Evolutionary conservation across 176 grass and related monocot species (phyloP).

Genomic region (Thalia dealbata): DNA sequence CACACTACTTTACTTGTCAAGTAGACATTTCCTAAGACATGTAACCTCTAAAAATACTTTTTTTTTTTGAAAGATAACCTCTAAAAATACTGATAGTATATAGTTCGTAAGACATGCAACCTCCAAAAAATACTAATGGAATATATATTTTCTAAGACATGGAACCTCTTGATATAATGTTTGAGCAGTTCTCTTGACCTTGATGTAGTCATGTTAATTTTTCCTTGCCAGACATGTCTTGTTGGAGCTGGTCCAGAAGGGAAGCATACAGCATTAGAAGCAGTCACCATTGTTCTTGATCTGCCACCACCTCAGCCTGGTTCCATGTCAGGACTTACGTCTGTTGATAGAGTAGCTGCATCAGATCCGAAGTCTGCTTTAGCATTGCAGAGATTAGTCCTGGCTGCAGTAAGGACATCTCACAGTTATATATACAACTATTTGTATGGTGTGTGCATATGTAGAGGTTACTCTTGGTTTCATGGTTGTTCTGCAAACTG

Average conservation of each 20-base stretch:
- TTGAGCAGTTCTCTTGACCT: not conserved
- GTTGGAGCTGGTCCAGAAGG: constrained; percentile 98
- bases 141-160: not conserved
- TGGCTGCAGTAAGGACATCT: constrained; percentile 78
- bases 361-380: constrained; percentile 97
- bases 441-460: not conserved
- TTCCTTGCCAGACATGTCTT: constrained; percentile 72
- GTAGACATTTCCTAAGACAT: not conserved
- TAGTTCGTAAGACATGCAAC: not conserved
- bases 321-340: constrained; percentile 66
- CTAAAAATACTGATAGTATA: too few relatives aligned
- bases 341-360: constrained; percentile 92
- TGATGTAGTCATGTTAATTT: not conserved
- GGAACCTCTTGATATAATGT: not conserved
- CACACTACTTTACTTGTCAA: not conserved
- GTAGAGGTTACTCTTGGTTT: not conserved
- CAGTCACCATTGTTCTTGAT: constrained; percentile 98
- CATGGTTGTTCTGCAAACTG: not conserved
- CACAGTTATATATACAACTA: constrained; percentile 8
- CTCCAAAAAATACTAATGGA: too few relatives aligned
- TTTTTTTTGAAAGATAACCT: too few relatives aligned
- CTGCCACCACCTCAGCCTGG: constrained; percentile 91
- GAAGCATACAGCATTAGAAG: constrained; percentile 96
- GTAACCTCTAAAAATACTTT: not conserved
- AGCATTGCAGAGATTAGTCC: constrained; percentile 96